phyloP scores from a whole-genome alignment of 805 yeast genomes.

The Phaffomyces thermotolerans region DNA sequence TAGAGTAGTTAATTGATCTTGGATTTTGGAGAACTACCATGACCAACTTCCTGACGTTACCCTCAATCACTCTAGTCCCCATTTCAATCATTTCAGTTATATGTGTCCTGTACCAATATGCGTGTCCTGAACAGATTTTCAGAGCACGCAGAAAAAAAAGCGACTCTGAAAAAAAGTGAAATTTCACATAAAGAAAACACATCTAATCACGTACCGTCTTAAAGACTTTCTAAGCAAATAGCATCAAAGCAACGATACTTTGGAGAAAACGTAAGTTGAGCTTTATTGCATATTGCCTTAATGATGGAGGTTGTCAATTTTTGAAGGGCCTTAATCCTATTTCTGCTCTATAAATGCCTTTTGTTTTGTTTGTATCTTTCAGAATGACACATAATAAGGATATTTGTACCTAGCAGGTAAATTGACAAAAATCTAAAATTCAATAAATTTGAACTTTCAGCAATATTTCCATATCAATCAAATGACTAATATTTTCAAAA shows the following conservation, averaged over 20 bases:
- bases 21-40: background rate
- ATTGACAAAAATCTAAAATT: too few species aligned
- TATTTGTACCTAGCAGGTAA: background rate
- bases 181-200: background rate
- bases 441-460: background rate
- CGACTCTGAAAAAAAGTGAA: constrained; percentile 10
- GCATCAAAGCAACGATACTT: constrained; percentile 10
- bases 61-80: too few species aligned
- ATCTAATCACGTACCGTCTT: background rate
- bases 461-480: background rate
- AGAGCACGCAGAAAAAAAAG: constrained; percentile 7
- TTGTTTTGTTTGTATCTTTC: background rate
- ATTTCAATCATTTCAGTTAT: background rate
- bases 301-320: background rate
- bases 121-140: background rate
- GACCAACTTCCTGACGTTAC: background rate
- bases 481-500: too few species aligned
- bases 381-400: background rate
- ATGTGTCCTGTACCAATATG: background rate
- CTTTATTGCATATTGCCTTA: constrained; percentile 4
- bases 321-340: background rate
- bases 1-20: background rate
- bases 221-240: constrained; percentile 1
- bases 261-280: constrained; percentile 9
- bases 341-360: background rate